These are phyloP conservation scores for Viridothelium virens DNA, from an alignment of 495 filamentous ascomycete genomes.

Conservation along the genomic window DNA sequence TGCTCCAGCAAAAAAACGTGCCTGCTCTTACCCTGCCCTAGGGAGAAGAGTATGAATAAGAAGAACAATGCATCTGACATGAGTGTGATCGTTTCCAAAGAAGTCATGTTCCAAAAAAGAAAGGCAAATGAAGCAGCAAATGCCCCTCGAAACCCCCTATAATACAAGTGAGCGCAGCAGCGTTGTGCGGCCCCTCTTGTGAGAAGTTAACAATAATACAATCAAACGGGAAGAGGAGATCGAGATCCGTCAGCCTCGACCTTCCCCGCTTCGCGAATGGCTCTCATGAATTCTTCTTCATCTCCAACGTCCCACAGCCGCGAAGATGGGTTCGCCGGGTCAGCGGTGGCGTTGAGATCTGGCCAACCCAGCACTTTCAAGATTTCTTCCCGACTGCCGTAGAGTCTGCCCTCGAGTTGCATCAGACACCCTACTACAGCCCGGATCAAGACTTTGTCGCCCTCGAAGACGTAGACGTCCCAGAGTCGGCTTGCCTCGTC, in stretches of 20 bases:
- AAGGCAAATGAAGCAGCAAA: not conserved
- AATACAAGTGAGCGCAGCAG: not conserved
- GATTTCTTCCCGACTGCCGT: slow-evolving; percentile 48
- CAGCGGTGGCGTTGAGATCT: slow-evolving; percentile 18
- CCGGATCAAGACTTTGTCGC: slow-evolving; percentile 71
- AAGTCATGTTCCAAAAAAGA: not conserved
- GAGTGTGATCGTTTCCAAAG: not conserved
- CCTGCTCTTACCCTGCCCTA: not conserved
- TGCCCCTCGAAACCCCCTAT: not conserved
- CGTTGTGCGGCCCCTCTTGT: not conserved
- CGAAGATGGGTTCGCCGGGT: slow-evolving; percentile 26
- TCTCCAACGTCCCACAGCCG: slow-evolving; percentile 38
- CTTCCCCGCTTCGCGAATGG: slow-evolving; percentile 64
- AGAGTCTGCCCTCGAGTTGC: slow-evolving; percentile 53
- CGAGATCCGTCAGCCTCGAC: slow-evolving; percentile 26
- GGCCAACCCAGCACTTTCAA: slow-evolving; percentile 47
- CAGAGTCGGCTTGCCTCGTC: slow-evolving; percentile 74
- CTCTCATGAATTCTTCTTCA: slow-evolving; percentile 63
- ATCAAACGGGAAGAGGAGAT: not conserved
- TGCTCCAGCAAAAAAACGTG: not conserved
- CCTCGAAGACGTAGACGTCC: slow-evolving; percentile 94
- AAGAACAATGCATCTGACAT: not conserved
- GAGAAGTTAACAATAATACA: not conserved
- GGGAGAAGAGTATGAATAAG: not conserved
- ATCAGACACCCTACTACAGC: slow-evolving; percentile 66